Conservation (phyloP, 225 moss, liverwort and hornwort genomes). For the Sphagnum contortum region DNA sequence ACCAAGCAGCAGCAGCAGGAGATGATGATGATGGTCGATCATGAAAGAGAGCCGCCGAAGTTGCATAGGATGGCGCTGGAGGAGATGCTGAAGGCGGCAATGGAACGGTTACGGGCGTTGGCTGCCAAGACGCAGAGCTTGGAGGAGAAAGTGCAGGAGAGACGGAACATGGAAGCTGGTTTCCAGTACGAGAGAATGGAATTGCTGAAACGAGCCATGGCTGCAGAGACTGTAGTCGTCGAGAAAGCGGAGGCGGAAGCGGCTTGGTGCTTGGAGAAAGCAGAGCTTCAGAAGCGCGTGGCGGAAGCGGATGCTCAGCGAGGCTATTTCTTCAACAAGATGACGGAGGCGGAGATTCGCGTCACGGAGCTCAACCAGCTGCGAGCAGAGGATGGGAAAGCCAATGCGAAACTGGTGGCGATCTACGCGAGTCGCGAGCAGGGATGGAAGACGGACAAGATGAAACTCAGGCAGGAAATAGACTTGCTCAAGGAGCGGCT, state of each 20-base stretch:
- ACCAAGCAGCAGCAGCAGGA: background rate
- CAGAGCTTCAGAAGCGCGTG: constrained; percentile 8
- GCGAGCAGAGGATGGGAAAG: constrained; percentile 13
- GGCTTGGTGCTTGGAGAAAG: constrained; percentile 5
- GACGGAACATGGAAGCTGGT: background rate
- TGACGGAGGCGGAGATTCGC: constrained; percentile 5
- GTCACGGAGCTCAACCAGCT: constrained; percentile 5
- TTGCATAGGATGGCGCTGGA: constrained; percentile 8
- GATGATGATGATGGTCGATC: background rate
- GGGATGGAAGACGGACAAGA: constrained; percentile 9
- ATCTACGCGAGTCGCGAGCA: constrained; percentile 12
- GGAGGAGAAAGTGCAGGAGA: constrained; percentile 5
- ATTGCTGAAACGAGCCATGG: constrained; percentile 5
- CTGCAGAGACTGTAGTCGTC: constrained; percentile 1
- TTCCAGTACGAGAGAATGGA: constrained; percentile 8
- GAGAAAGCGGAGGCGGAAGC: constrained; percentile 2
- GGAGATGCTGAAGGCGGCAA: constrained; percentile 9
- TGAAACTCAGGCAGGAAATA: constrained; percentile 7
- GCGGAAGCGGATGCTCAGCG: constrained; percentile 12
- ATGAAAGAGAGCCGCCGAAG: background rate
- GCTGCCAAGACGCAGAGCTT: constrained; percentile 4
- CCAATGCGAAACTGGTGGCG: constrained; percentile 10
- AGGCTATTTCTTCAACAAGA: constrained; percentile 8
- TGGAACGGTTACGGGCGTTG: constrained; percentile 8
- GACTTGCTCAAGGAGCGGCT: constrained; percentile 6